These are phyloP conservation scores for Nannochloropsis gaditana DNA, from an alignment of 108 stramenopile species.

Conservation along the genomic window DNA sequence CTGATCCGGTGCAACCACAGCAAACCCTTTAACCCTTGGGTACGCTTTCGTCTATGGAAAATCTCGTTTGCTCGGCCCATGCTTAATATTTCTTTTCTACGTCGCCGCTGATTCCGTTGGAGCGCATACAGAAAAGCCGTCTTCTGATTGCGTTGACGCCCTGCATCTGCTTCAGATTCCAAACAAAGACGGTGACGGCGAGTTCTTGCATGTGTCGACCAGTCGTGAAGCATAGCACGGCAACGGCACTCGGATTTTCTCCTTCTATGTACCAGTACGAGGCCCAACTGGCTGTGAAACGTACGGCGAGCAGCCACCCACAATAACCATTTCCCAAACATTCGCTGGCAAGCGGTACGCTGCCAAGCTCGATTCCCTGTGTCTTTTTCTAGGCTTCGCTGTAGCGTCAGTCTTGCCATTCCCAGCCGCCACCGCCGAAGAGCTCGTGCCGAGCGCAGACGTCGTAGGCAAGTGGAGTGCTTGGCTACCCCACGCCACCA, in stretches of 20 bases:
- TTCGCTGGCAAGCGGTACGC: conserved; percentile 13
- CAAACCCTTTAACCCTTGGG: not conserved
- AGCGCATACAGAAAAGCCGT: not conserved
- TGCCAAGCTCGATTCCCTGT: not conserved
- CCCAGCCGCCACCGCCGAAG: not conserved
- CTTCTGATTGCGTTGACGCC: not conserved
- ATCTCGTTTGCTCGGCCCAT: not conserved
- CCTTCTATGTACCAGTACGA: not conserved
- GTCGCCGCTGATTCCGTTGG: not conserved
- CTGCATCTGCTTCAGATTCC: not conserved
- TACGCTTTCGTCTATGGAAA: not conserved
- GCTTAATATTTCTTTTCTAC: not conserved
- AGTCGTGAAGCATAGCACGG: not conserved
- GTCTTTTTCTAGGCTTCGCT: not conserved
- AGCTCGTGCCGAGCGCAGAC: not conserved
- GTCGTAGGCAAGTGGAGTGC: not conserved
- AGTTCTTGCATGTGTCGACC: not conserved
- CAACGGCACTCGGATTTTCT: not conserved
- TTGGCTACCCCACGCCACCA: not conserved
- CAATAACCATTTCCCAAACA: not conserved
- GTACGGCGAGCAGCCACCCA: not conserved
- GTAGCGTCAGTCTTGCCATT: not conserved
- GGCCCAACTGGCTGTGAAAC: not conserved
- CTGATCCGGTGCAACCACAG: not conserved
- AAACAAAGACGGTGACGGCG: not conserved